Evolutionary conservation across 176 grass and related monocot genomes (phyloP), one percentile per base, ranked within the genome.

Genomic region (Oropetium thomaeum): DNA sequence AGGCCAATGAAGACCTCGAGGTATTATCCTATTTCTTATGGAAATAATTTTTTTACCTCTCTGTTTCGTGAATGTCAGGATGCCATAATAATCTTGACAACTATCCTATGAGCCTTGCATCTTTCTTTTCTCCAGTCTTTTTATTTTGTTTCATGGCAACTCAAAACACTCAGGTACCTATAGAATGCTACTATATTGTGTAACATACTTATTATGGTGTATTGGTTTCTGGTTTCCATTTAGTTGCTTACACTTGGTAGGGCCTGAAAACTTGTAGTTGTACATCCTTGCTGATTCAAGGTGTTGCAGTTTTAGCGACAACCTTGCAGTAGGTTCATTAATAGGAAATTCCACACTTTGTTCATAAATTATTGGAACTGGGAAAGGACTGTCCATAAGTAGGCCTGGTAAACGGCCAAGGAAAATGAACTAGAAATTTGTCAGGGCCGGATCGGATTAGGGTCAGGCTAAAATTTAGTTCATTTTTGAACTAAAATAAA

Each of bases 1-100:
- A 79, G 83, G 58, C 70, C 40, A 52, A 54, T 43, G 88, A 90
- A 84, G 87, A 93, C 84, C 82, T 97, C 49, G 90, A 97, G 93
- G 93, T 86, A 44, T 77, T 92, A 71, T 79, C 62, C 77, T 22
- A 22, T 62, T 63, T 54, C 43, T 51, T 54, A 35, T 76, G 7
- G 57, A 10, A 75, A 27, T 74, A 65, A 0, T 57, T 63, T 65
- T 65, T 22, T 52, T 22, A 52, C 5, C 3, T 22, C 7, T 9
- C 20, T 52, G 20, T 52, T 22, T 52, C 22, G 22, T 52, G 20
- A 51, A n/a, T 52, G 22, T 26, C 26, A 55, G 22, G 52, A 55
- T 55, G 22, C 22, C 1, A 51, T 51, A 51, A 51, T n/a, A 48
- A 51, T n/a, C 48, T 19, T 51, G 48, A 51, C 17, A 51, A n/a